A percentile compares a stretch with the other conserved stretches of the same genome.
Conservation (phyloP, 2,329 filamentous ascomycete species). For the Westerdykella ornata region DNA sequence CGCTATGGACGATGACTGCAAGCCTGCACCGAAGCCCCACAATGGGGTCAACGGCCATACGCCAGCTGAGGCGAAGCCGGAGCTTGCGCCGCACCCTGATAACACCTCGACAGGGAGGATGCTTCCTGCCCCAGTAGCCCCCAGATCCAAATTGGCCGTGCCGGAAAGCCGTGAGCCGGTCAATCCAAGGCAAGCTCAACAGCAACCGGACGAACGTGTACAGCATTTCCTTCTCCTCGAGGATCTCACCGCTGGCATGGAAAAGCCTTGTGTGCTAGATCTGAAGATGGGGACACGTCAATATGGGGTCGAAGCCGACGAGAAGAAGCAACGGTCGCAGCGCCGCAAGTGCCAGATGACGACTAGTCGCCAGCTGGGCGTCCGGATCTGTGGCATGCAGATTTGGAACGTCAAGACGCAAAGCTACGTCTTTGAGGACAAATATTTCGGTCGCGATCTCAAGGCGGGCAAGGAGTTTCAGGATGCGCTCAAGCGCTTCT, state of each 20-base stretch:
- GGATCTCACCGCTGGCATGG: constrained; percentile 94
- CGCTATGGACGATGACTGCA: constrained; percentile 54
- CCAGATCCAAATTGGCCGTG: constrained; percentile 5
- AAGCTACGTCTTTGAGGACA: constrained; percentile 92
- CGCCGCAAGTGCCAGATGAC: constrained; percentile 87
- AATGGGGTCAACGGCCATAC: neutral
- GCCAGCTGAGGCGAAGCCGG: neutral
- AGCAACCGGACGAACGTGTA: constrained; percentile 55
- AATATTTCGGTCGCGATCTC: constrained; percentile 87
- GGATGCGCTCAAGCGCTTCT: constrained; percentile 76
- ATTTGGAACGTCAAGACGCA: constrained; percentile 84
- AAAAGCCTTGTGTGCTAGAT: constrained; percentile 90
- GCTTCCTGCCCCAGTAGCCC: constrained; percentile 27
- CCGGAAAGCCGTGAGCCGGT: constrained; percentile 15
- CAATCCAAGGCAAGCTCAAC: constrained; percentile 43
- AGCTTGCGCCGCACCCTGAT: neutral
- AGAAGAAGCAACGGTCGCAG: constrained; percentile 91
- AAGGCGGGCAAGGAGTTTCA: constrained; percentile 87
- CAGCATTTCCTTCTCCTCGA: constrained; percentile 92
- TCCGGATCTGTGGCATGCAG: constrained; percentile 91
- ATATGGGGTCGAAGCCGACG: constrained; percentile 84
- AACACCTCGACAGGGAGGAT: constrained; percentile 19
- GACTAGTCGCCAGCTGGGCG: constrained; percentile 84
- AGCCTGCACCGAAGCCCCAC: neutral
- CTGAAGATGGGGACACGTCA: constrained; percentile 98